These are phyloP conservation scores for Cornus controversa DNA, from an alignment of 148 eudicot species.

Conservation along the genomic window DNA sequence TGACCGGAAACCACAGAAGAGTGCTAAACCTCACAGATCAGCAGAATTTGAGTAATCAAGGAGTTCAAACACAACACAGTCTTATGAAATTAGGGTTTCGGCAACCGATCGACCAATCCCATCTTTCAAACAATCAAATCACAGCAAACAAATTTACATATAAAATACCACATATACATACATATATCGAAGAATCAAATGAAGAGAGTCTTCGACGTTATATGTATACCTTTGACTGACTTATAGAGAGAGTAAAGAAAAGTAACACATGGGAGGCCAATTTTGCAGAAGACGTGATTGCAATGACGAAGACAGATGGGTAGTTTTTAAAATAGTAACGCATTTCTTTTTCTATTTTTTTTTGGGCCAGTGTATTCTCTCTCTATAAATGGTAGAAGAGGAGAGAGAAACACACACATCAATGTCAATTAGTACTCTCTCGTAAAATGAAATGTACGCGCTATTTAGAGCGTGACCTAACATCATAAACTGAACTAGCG, in stretches of 20 bases:
- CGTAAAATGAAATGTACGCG: background rate
- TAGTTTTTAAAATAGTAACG: background rate
- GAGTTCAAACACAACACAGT: conserved; percentile 8
- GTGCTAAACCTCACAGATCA: conserved; percentile 4
- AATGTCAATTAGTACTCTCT: background rate
- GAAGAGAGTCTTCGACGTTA: background rate
- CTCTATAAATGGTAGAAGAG: background rate
- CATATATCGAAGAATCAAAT: background rate
- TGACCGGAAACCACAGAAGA: conserved; percentile 1
- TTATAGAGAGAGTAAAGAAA: conserved; percentile 1
- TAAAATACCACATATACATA: background rate
- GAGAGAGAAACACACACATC: background rate
- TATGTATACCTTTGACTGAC: conserved; percentile 5
- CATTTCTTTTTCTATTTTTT: too few relatives aligned
- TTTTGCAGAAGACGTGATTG: conserved; percentile 4
- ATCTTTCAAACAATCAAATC: background rate
- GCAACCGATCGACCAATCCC: background rate
- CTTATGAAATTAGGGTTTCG: conserved; percentile 27
- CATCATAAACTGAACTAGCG: background rate
- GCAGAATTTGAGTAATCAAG: conserved; percentile 6
- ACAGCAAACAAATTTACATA: background rate
- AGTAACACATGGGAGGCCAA: background rate
- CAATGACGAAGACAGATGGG: conserved; percentile 2
- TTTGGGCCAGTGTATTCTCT: background rate
- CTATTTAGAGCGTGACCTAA: background rate